Evolutionary conservation across 2,329 filamentous ascomycete genomes (phyloP).

Genomic region (Phoma sp.): DNA sequence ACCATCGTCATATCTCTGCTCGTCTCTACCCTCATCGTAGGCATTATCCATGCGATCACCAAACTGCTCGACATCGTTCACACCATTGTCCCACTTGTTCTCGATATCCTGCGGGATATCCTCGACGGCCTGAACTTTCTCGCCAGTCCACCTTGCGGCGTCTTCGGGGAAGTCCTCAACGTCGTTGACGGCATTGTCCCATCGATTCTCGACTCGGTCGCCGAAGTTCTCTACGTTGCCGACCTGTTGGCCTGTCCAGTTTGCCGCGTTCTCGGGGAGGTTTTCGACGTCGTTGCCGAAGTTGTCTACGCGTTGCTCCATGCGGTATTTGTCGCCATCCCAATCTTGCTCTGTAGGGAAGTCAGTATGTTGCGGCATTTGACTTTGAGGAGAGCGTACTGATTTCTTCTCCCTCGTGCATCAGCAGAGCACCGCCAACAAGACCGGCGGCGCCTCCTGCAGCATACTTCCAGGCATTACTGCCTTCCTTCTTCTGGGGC

Average conservation of each 20-base stretch:
- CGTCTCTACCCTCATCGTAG: constrained; percentile 32
- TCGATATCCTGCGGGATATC: constrained; percentile 34
- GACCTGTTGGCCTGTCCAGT: constrained; percentile 33
- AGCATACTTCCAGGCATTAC: constrained; percentile 38
- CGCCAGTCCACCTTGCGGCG: constrained; percentile 30
- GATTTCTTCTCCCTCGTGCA: constrained; percentile 36
- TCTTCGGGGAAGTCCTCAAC: constrained; percentile 36
- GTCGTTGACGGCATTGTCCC: constrained; percentile 27
- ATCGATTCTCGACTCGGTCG: constrained; percentile 28
- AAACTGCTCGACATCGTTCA: constrained; percentile 24
- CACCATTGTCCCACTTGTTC: constrained; percentile 32
- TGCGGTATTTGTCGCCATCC: constrained; percentile 25
- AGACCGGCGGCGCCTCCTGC: constrained; percentile 33
- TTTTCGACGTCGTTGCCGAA: constrained; percentile 29
- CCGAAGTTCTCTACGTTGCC: constrained; percentile 32
- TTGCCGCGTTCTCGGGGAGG: constrained; percentile 31
- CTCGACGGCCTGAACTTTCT: constrained; percentile 34
- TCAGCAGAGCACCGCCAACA: constrained; percentile 32
- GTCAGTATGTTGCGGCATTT: constrained; percentile 1
- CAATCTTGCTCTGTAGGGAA: constrained; percentile 22
- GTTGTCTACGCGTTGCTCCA: constrained; percentile 23
- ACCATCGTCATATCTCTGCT: constrained; percentile 34
- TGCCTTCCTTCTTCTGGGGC: constrained; percentile 27
- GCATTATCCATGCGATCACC: constrained; percentile 32
- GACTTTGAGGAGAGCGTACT: constrained; percentile 14